Base-by-base conservation (phyloP, 2,329 filamentous ascomycete species). In the Coniella vitis region DNA sequence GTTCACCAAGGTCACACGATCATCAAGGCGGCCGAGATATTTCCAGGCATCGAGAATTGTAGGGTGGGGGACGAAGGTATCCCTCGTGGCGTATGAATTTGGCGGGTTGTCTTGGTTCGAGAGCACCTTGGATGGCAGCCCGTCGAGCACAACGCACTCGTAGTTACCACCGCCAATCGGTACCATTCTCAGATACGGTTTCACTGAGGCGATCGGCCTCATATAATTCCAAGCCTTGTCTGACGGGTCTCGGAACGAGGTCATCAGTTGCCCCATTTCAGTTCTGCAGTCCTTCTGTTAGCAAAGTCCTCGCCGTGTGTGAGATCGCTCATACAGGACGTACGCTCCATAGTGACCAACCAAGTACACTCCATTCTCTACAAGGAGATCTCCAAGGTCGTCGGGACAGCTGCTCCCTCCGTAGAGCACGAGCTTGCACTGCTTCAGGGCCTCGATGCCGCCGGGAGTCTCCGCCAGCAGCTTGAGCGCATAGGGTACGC, bases 401-500 rank as follows among this genome's bases (percentile, higher is more conserved):
- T 83, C 78, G 0, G 80, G 79, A 54, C 77, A 82, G 4, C 72
- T 68, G 14, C 74, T 77, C 0, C 80, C 80, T 2, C 73, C 78
- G 52, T 74, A 81, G 55, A 79, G 67, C 16, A 83, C 77, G 1
- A 78, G 56, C 55, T 78, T 73, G 10, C 74, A 65, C 20, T 63
- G 61, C 1, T 62, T 61, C 14, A 83, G 61, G 2, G 64, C 63
- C 1, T 64, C 57, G 13, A 82, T 69, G 0, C 81, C 83, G 16
- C 74, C 69, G 0, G 75, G 65, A 0, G 72, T 71, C 58, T 86
- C 83, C 0, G 74, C 73, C 1, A 86, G 66, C 0, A 86, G 63
- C 57, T 85, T 84, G 16, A 86, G 61, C 0, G 78, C 74, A 54
- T 84, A 86, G 0, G 83, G 82, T 0, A 86, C 82, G 3, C 70